Evolutionary conservation across 2,329 filamentous ascomycete genomes (phyloP).

Genomic region (Trichoderma gracile): DNA sequence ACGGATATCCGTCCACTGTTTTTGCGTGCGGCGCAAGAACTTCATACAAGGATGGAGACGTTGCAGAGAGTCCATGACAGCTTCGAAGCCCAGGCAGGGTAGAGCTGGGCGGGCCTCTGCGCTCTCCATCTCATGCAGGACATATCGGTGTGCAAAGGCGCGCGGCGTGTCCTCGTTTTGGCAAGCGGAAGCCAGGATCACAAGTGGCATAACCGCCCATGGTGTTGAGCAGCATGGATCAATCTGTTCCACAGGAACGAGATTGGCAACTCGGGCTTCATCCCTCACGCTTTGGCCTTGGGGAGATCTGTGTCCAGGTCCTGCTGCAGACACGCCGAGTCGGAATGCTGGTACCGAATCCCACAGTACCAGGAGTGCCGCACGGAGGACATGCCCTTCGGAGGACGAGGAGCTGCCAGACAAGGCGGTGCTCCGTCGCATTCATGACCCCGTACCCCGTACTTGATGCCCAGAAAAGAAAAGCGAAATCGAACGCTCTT

Average conservation of each 20-base stretch:
- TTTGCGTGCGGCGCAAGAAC: neutral
- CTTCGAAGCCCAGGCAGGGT: neutral
- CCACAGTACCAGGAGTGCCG: neutral
- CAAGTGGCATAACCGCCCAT: neutral
- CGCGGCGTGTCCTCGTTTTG: neutral
- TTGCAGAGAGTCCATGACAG: neutral
- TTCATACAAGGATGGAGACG: neutral
- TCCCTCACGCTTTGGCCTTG: constrained; percentile 15
- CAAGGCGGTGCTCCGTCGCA: no score
- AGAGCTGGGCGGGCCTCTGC: neutral
- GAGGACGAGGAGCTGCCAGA: no score
- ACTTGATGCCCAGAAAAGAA: neutral
- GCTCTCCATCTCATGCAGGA: neutral
- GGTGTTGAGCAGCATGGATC: neutral
- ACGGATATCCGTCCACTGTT: neutral
- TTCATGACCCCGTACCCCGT: no score
- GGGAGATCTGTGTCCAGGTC: constrained; percentile 13
- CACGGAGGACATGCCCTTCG: no score
- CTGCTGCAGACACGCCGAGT: constrained; percentile 1
- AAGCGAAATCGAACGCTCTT: neutral
- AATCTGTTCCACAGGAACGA: neutral
- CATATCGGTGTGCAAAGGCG: neutral
- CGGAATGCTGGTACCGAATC: neutral
- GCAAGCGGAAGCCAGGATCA: constrained; percentile 8
- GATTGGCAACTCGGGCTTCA: constrained; percentile 12